These are phyloP conservation scores for Pyrrhoderma noxium DNA, from an alignment of 1,284 basidiomycete species.

Conservation along the genomic window DNA sequence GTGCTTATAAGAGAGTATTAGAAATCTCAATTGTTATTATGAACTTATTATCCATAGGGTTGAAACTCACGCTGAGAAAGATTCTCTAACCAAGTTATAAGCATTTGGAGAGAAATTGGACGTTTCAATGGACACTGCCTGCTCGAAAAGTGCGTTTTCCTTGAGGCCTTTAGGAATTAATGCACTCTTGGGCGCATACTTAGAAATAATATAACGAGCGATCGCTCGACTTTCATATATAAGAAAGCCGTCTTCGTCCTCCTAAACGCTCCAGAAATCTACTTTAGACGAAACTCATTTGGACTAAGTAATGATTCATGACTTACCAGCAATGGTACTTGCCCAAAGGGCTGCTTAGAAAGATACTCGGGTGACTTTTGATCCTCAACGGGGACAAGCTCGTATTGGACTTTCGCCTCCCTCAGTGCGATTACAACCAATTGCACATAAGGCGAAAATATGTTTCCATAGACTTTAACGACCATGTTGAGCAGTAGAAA, in stretches of 20 bases:
- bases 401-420: slow-evolving; percentile 19
- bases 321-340: slow-evolving; percentile 41
- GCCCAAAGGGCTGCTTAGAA: slow-evolving; percentile 56
- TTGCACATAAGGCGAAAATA: slow-evolving; percentile 18
- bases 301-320: neutral
- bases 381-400: slow-evolving; percentile 24
- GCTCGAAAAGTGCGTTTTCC: slow-evolving; percentile 28
- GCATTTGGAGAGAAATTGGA: slow-evolving; percentile 27
- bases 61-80: slow-evolving; percentile 25
- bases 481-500: neutral
- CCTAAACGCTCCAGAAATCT: too few relatives aligned
- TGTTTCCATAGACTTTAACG: slow-evolving; percentile 16
- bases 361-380: slow-evolving; percentile 43
- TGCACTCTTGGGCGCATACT: slow-evolving; percentile 21
- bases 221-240: slow-evolving; percentile 31
- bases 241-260: slow-evolving; percentile 17
- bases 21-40: too few relatives aligned
- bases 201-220: slow-evolving; percentile 24
- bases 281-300: too few relatives aligned
- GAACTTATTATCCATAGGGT: too few relatives aligned
- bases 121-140: slow-evolving; percentile 28
- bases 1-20: too few relatives aligned
- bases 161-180: slow-evolving; percentile 21
- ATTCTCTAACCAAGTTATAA: slow-evolving; percentile 26
- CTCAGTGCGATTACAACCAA: slow-evolving; percentile 16